Evolutionary conservation across 768 basidiomycete species (phyloP), one percentile per base, ranked within the genome.

Genomic region (Lactifluus echinatus): DNA sequence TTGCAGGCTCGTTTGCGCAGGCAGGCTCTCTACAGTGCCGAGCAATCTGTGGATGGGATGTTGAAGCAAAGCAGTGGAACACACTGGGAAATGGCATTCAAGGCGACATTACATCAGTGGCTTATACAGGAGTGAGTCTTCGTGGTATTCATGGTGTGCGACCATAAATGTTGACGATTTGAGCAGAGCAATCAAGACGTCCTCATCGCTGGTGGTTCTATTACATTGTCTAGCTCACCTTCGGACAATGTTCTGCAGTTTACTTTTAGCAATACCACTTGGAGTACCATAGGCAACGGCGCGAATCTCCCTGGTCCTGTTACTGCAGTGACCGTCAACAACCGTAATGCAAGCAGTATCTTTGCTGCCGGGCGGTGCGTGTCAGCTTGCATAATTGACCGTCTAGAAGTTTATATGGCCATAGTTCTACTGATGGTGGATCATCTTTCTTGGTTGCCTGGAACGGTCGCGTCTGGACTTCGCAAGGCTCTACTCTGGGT

Each of bases 331-430:
- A 86, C 87, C 52, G 86, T 93, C 40, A 90, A 98, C 69, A 75
- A 84, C 61, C 79, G 80, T 21, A 92, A 96, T 67, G 68, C 72
- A 1, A 88, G 82, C 64, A 95, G 89, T 65, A 79, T 98, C 54
- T 99, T 93, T 65, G 90, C 87, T 46, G 91, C 93, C 33, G 95
- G 95, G 64, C 81, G 79, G 85, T 92, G 59, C 67, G 84, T 71
- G n/a, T 12, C 19, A 48, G 42, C 8, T n/a, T 44, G 24, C 11
- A 29, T 48, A 24, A 14, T 24, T 8, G 11, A 19, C 7, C 21
- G 33, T 59, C 39, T 14, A 23, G 37, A n/a, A 15, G 40, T 37
- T 43, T 2, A 19, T 33, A 8, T 33, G 14, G 17, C 34, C 12
- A 24, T 57, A 83, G 84, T 36, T 75, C 82, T 4, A 70, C 66